A percentile compares a stretch with the other conserved stretches of the same genome.
phyloP scores from a whole-genome alignment of 2,329 filamentous ascomycete genomes.

The Beauveria medogensis region DNA sequence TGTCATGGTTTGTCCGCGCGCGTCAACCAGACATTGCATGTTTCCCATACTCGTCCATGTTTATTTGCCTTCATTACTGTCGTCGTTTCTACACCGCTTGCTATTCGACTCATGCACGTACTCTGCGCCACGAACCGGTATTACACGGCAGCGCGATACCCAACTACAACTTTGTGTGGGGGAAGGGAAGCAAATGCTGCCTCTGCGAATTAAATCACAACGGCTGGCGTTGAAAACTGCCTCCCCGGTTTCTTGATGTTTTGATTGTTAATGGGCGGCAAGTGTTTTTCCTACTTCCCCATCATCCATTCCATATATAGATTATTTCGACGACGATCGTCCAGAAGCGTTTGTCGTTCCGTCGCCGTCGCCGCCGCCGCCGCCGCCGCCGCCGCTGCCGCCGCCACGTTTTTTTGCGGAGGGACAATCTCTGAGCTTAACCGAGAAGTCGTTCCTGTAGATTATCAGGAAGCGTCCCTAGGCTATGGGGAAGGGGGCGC shows the following conservation, averaged over 20 bases:
- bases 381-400: background rate
- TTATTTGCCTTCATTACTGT: background rate
- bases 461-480: background rate
- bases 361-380: too few relatives aligned
- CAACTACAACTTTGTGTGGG: background rate
- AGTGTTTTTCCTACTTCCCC: too few relatives aligned
- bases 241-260: too few relatives aligned
- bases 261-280: too few relatives aligned
- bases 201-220: too few relatives aligned
- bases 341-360: too few relatives aligned
- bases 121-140: background rate
- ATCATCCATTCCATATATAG: too few relatives aligned
- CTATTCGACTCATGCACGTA: background rate
- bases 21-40: background rate
- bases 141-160: background rate
- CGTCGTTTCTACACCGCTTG: background rate
- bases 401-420: background rate
- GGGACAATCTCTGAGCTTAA: constrained; percentile 5
- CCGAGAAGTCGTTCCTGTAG: constrained; percentile 8
- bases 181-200: too few relatives aligned
- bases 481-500: background rate
- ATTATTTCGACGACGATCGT: too few relatives aligned
- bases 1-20: background rate
- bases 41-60: background rate
- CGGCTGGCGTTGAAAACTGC: too few relatives aligned